Base-by-base conservation (phyloP, 2,329 filamentous ascomycete genomes). In the Colletotrichum siamense region DNA sequence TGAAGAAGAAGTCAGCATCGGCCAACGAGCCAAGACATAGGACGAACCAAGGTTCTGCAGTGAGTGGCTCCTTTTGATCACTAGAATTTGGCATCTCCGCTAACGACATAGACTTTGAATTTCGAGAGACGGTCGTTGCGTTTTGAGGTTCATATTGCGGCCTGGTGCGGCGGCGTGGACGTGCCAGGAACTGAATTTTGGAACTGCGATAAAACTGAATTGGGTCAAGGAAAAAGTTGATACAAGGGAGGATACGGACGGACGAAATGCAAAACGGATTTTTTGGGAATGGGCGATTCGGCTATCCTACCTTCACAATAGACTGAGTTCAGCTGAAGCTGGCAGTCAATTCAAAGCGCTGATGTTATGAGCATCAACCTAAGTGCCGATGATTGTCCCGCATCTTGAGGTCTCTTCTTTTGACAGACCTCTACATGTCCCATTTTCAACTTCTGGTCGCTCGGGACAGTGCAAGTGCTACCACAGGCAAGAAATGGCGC, bases 301-400 rank as follows among this genome's bases (percentile, higher is more conserved):
- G 1, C 5, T n/a, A n/a, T 49, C 18, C 39, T n/a, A 49, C 1
- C 5, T 18, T n/a, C 39, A 7, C 2, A 49, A 49, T 4, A 49
- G 6, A 49, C 3, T 7, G 18, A 22, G 10, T 22, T 2, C 5
- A 49, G 0, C 44, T 22, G 44, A 6, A n/a, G 5, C 8, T n/a
- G 0, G 3, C 5, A 44, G 18, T 6, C 3, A 1, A 44, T 6
- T 3, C 0, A n/a, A 44, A 3, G 1, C 4, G 18, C 18, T 44
- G 8, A 2, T 0, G 39, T 44, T 44, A 3, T 44, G 0, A 10
- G 39, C 16, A n/a, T 6, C 18, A n/a, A 44, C 8, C 39, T n/a
- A 5, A 39, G 5, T 0, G 7, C 34, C 34, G 8, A 15, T 39
- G 8, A 18, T 18, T 39, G 16, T 18, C 36, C 9, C n/a, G 3